These are phyloP conservation scores for Pisolithus orientalis DNA, from an alignment of 768 basidiomycete genomes.

Conservation along the genomic window DNA sequence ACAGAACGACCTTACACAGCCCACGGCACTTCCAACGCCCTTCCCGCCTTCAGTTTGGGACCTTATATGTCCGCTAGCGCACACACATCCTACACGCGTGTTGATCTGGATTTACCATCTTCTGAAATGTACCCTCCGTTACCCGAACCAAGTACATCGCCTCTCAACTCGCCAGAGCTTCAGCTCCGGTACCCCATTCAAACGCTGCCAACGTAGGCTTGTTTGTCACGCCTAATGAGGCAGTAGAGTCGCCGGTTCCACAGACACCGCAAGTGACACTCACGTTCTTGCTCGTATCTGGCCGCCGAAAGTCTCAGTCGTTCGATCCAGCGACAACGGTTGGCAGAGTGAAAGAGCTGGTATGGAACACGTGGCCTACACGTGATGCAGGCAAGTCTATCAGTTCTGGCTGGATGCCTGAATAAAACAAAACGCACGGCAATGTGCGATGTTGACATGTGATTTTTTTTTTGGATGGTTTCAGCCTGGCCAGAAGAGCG, in stretches of 20 bases:
- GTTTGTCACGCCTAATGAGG: not conserved
- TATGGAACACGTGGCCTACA: slow-evolving; percentile 76
- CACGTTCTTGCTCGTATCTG: slow-evolving; percentile 70
- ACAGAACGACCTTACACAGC: slow-evolving; percentile 18
- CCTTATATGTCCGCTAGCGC: slow-evolving; percentile 37
- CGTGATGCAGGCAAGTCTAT: slow-evolving; percentile 40
- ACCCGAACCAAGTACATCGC: slow-evolving; percentile 17
- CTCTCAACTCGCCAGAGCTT: slow-evolving; percentile 6
- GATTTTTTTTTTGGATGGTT: slow-evolving; percentile 8
- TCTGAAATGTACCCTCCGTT: slow-evolving; percentile 16
- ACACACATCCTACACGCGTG: slow-evolving; percentile 49
- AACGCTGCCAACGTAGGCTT: slow-evolving; percentile 4
- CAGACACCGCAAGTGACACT: slow-evolving; percentile 59
- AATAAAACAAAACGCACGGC: not conserved
- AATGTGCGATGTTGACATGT: slow-evolving; percentile 3
- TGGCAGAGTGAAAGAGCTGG: slow-evolving; percentile 75
- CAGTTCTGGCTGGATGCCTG: not conserved
- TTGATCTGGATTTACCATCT: slow-evolving; percentile 31
- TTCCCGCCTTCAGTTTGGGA: slow-evolving; percentile 3
- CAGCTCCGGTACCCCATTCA: not conserved
- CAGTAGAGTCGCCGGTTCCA: slow-evolving; percentile 31
- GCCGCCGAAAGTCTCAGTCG: slow-evolving; percentile 58
- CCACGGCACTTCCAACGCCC: slow-evolving; percentile 3
- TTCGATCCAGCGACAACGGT: slow-evolving; percentile 74
- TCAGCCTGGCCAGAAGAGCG: slow-evolving; percentile 75